A percentile compares a stretch with the other conserved stretches of the same genome.
Conservation (phyloP, 2,329 filamentous ascomycete species). For the Pseudohalonectria lignicola region DNA sequence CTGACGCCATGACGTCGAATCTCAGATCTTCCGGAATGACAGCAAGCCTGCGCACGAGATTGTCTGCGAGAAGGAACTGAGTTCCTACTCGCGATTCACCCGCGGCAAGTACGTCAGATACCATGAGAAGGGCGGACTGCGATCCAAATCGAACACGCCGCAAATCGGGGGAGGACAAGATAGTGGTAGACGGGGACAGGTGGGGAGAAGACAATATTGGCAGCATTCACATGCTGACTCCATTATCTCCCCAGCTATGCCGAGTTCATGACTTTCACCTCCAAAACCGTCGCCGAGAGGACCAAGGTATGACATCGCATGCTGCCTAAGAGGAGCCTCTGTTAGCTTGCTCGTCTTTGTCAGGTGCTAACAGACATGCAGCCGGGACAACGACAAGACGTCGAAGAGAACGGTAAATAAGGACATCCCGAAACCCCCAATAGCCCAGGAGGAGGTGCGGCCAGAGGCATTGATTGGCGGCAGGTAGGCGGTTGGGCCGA, state of each 20-base stretch:
- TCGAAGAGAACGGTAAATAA: constrained; percentile 62
- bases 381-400: constrained; percentile 72
- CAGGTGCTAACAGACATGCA: constrained; percentile 16
- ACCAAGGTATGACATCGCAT: constrained; percentile 30
- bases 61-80: constrained; percentile 65
- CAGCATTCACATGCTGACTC: no score
- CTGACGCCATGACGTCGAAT: no score
- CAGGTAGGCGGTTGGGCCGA: no score
- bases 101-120: constrained; percentile 46
- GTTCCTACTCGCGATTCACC: constrained; percentile 71
- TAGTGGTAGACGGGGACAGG: no score
- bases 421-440: constrained; percentile 1
- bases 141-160: no score
- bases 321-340: not conserved
- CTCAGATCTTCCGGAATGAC: constrained; percentile 71
- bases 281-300: constrained; percentile 77
- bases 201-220: no score
- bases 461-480: not conserved
- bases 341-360: constrained; percentile 1
- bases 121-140: no score
- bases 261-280: constrained; percentile 66
- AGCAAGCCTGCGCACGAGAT: constrained; percentile 66
- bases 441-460: constrained; percentile 1
- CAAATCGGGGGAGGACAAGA: no score
- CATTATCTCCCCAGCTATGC: constrained; percentile 26